phyloP scores from a whole-genome alignment of 305 asterid species.

The Plantago lanceolata region DNA sequence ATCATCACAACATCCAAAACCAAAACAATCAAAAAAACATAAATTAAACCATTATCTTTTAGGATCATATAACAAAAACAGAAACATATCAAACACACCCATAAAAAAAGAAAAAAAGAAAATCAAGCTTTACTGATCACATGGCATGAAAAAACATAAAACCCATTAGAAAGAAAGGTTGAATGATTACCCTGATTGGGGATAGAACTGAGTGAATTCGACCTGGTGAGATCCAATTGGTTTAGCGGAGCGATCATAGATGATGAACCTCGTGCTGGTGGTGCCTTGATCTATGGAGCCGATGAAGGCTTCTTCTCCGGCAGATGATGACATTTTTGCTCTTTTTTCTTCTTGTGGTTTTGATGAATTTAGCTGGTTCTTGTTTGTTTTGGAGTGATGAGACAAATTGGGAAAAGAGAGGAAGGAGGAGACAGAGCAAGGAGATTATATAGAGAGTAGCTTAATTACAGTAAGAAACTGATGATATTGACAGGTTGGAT shows the following conservation, averaged over 20 bases:
- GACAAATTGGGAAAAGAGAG: not conserved
- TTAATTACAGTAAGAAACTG: too few relatives aligned
- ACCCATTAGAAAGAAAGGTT: not conserved
- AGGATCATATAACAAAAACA: not conserved
- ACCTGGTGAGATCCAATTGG: constrained; percentile 76
- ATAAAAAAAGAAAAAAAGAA: constrained; percentile 14
- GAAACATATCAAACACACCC: constrained; percentile 4
- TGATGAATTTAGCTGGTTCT: not conserved
- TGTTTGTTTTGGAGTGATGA: not conserved
- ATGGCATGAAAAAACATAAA: not conserved
- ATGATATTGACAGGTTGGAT: too few relatives aligned
- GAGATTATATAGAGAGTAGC: too few relatives aligned
- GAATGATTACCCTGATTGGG: constrained; percentile 66
- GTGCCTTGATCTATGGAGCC: constrained; percentile 91
- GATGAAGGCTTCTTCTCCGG: constrained; percentile 46
- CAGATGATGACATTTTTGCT: constrained; percentile 39
- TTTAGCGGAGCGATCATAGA: constrained; percentile 55
- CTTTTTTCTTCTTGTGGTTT: not conserved
- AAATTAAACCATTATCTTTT: not conserved
- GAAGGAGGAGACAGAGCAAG: not conserved
- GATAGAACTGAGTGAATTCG: constrained; percentile 79
- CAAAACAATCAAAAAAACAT: constrained; percentile 11
- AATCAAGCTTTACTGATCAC: not conserved
- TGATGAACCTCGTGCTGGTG: constrained; percentile 77
- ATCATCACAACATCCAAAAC: too few relatives aligned